A percentile compares a stretch with the other conserved stretches of the same genome.
Conservation (phyloP, 192 early-diverging fungal genomes). For the Polychytrium aggregatum region DNA sequence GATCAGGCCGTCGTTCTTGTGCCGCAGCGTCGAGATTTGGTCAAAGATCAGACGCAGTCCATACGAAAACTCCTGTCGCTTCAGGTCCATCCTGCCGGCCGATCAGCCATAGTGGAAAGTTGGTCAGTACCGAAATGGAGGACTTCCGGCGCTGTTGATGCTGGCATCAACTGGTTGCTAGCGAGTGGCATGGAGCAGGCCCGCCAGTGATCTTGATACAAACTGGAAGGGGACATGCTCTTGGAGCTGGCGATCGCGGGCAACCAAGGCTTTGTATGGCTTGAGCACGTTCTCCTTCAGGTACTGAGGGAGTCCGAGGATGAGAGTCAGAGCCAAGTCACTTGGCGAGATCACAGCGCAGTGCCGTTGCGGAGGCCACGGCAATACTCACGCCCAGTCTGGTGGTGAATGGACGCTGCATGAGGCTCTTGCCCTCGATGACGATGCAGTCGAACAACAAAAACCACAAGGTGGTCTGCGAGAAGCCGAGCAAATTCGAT, state of each 20-base stretch:
- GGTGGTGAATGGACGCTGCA: constrained; percentile 42
- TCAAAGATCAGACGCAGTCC: constrained; percentile 39
- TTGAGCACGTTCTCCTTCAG: constrained; percentile 49
- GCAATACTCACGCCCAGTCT: constrained; percentile 62
- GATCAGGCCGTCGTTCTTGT: constrained; percentile 60
- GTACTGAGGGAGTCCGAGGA: too few relatives aligned
- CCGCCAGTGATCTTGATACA: too few relatives aligned
- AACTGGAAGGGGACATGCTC: not conserved
- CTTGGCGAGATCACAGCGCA: too few relatives aligned
- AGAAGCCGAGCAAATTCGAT: too few relatives aligned
- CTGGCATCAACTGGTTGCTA: too few relatives aligned
- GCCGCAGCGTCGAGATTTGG: constrained; percentile 48
- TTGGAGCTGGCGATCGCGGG: constrained; percentile 14
- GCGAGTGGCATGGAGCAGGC: too few relatives aligned
- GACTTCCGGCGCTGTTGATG: constrained; percentile 7
- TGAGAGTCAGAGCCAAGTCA: too few relatives aligned
- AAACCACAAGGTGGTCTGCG: not conserved
- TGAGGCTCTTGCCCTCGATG: constrained; percentile 40
- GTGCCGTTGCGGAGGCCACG: too few relatives aligned
- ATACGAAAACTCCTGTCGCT: constrained; percentile 36
- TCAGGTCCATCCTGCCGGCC: constrained; percentile 39
- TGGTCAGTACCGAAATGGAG: constrained; percentile 38
- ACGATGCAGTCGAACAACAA: constrained; percentile 60
- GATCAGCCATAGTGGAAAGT: too few relatives aligned
- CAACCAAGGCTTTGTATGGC: constrained; percentile 45